Evolutionary conservation across 2,329 filamentous ascomycete genomes (phyloP), one percentile per base, ranked within the genome.

Genomic region (Anthostomella pinea): DNA sequence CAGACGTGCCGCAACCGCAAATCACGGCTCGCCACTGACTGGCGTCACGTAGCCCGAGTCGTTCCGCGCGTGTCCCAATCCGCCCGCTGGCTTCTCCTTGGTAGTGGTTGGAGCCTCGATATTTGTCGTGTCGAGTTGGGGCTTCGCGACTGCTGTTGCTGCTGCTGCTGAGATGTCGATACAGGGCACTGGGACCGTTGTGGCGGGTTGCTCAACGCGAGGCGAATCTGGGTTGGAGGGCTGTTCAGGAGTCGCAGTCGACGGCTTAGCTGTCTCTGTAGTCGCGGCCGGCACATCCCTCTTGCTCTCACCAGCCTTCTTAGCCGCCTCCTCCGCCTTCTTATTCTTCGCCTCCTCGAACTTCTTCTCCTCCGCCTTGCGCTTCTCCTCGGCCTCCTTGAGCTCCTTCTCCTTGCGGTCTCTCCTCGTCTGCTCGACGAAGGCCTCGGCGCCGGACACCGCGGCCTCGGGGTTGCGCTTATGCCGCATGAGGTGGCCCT

Each of bases 401-500:
- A 58, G 40, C 33, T 61, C 51, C 38, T 63, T 61, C 34, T 56
- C 52, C 35, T 58, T 59, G 24, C 50, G 56, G 16, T 58, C 71
- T 50, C 66, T 68, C 23, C 72, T 61, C 21, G 68, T 70, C 38
- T 69, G 66, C 17, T 62, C 54, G 1, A 79, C 63, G 69, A 77
- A 81, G 8, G 63, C 60, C 9, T 67, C 68, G 0, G 67, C 62
- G 3, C 59, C 63, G 6, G 61, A 66, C 4, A 80, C 61, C 0
- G 72, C 77, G 1, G 56, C 64, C 22, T 67, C 61, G 0, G 76
- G 70, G 37, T 67, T 59, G 8, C 68, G 67, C 64, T 81, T 81
- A 51, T 79, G 61, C 50, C 69, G 70, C 43, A 81, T 63, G 31
- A 81, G 63, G 37, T 71, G 71, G 5, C 77, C 77, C 53, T 81